Evolutionary conservation across 106 monocot species (phyloP).

Genomic region (Narthecium ossifragum): DNA sequence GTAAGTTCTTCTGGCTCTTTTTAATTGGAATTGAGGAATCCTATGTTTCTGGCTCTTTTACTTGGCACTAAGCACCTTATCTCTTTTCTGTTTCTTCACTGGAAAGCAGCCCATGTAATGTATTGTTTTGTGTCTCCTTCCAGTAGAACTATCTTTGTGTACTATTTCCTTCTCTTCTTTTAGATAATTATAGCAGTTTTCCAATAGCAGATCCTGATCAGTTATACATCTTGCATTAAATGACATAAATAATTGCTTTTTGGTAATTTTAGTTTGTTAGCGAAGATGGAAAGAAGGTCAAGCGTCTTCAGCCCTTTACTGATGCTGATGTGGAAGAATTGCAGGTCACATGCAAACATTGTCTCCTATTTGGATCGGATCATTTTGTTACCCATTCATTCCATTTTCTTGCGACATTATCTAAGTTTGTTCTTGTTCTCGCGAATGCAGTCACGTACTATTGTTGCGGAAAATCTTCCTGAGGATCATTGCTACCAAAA

Average conservation of each 20-base stretch:
- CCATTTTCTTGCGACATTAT: conserved; percentile 3
- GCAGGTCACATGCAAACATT: conserved; percentile 29
- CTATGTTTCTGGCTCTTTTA: too few species aligned
- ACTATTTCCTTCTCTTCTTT: too few species aligned
- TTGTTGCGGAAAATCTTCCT: conserved; percentile 96
- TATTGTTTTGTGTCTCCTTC: too few species aligned
- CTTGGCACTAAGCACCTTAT: too few species aligned
- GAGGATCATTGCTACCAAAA: conserved; percentile 97
- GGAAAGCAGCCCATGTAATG: too few species aligned
- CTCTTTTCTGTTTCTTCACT: background rate
- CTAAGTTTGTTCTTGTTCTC: conserved; percentile 11
- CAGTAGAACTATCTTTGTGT: too few species aligned
- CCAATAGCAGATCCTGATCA: too few species aligned
- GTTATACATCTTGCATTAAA: background rate
- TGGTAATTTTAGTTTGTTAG: conserved; percentile 59
- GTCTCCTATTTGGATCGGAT: background rate
- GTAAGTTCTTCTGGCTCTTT: conserved; percentile 52
- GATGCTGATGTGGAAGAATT: conserved; percentile 71
- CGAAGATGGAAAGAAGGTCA: conserved; percentile 97
- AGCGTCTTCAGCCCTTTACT: conserved; percentile 68
- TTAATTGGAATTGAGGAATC: too few species aligned
- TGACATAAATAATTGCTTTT: background rate
- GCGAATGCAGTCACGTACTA: conserved; percentile 63
- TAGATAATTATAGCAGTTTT: too few species aligned
- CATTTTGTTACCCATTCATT: background rate